Conservation (phyloP, 2,329 filamentous ascomycete genomes). For the Cladorrhinum sp. region DNA sequence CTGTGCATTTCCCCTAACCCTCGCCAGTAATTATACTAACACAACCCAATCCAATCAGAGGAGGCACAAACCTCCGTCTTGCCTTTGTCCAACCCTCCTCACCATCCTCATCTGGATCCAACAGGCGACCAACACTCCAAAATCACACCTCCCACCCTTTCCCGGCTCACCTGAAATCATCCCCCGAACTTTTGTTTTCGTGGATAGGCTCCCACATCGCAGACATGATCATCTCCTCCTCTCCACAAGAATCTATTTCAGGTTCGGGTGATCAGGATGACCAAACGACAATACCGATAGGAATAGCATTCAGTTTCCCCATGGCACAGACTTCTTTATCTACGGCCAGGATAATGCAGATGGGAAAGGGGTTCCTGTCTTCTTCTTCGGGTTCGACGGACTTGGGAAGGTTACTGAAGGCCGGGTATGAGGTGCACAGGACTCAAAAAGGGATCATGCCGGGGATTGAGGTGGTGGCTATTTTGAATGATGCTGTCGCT, state of each 20-base stretch:
- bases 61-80: constrained; percentile 66
- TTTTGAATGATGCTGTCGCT: constrained; percentile 78
- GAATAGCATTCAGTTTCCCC: constrained; percentile 69
- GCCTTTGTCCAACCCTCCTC: constrained; percentile 49
- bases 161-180: background rate
- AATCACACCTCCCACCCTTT: background rate
- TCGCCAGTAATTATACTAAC: background rate
- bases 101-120: constrained; percentile 16
- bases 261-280: constrained; percentile 49
- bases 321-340: constrained; percentile 63
- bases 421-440: no score
- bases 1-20: background rate
- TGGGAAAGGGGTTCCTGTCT: constrained; percentile 66
- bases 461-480: constrained; percentile 67
- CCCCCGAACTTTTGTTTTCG: constrained; percentile 53
- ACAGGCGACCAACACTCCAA: constrained; percentile 33
- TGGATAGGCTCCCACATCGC: constrained; percentile 80
- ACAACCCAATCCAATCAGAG: constrained; percentile 41
- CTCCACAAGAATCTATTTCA: background rate
- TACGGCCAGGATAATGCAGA: constrained; percentile 61
- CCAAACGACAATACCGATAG: constrained; percentile 53
- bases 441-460: no score
- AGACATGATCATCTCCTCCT: constrained; percentile 44
- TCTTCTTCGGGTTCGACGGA: no score
- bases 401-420: no score